Evolutionary conservation across 805 yeast species (phyloP), one percentile per base, ranked within the genome.

Genomic region (Sugiyamaella mastotermitis): DNA sequence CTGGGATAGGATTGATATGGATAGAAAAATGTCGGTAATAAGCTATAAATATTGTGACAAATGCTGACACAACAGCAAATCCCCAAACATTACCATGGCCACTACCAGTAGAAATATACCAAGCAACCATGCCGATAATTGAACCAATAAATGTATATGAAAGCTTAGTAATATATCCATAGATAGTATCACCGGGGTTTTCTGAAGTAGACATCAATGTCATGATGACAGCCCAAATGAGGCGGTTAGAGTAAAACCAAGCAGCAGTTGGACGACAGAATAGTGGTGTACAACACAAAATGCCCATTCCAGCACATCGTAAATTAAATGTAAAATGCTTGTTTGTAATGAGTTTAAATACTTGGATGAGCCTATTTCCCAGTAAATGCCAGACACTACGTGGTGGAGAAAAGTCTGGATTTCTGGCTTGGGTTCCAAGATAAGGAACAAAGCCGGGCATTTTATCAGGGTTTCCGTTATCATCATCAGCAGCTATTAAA

Each of bases 1-100:
- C 48, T 6, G 59, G 53, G 21, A 56, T 47, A 3, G 62, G 58
- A 9, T 43, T 44, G 16, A 45, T 28, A 31, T 57, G 62, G 10
- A 41, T 41, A 16, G 55, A 45, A 35, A 51, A 58, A 15, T 56
- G 61, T 5, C 66, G 45, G 31, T 56, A 55, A 37, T 45, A 60
- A 16, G 49, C 46, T 16, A 58, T 37, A 24, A 45, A 42, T 7
- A 53, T 36, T 40, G 49, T 52, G 2, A 52, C 35, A 8, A 53
- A 51, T 0, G 52, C 57, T 20, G 49, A 47, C 5, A 57, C 55
- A 1, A 51, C 56, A 3, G 56, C 63, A 32, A 49, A 56, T 1
- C 66, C 64, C 28, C 44, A 57, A 0, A 52, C 50, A 32, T 58
- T 60, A 1, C 65, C 64, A 1, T 37, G 15, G 9, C 65, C 64